Conservation (phyloP, 352 stramenopile genomes). For the Phytophthora ramorum region DNA sequence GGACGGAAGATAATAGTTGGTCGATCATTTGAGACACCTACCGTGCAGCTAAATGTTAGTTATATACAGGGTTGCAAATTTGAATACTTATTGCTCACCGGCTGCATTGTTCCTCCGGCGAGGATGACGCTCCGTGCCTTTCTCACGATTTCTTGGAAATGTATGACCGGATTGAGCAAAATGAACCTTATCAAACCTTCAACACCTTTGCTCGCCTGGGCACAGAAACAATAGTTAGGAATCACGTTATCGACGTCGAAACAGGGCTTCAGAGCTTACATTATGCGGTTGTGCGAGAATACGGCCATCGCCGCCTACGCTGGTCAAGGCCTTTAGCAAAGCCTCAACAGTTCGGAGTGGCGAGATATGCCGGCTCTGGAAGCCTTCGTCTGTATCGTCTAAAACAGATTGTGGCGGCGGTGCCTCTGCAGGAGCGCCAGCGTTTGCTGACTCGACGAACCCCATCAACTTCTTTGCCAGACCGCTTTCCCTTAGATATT, state of each 20-base stretch:
- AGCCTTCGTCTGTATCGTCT: constrained; percentile 47
- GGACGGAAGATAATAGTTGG: constrained; percentile 92
- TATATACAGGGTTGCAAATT: background rate
- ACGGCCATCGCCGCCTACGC: constrained; percentile 66
- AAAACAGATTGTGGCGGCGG: background rate
- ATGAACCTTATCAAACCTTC: constrained; percentile 93
- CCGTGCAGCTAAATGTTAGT: constrained; percentile 9
- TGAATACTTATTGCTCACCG: constrained; percentile 48
- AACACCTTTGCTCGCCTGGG: constrained; percentile 49
- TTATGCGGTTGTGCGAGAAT: constrained; percentile 73
- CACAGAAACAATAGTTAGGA: constrained; percentile 21
- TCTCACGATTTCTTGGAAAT: constrained; percentile 96
- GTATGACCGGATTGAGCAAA: constrained; percentile 93
- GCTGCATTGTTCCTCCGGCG: constrained; percentile 98
- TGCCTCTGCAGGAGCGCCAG: background rate
- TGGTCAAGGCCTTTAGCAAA: constrained; percentile 82
- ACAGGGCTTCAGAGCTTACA: constrained; percentile 28
- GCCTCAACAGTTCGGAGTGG: constrained; percentile 80
- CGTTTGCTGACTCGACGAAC: constrained; percentile 66
- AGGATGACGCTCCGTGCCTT: constrained; percentile 96
- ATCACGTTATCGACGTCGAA: background rate
- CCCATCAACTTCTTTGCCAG: constrained; percentile 87
- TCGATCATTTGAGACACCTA: constrained; percentile 94
- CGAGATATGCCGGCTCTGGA: constrained; percentile 84
- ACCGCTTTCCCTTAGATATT: constrained; percentile 81